Conservation (phyloP, 768 basidiomycete genomes). For the Boletellus sp. region DNA sequence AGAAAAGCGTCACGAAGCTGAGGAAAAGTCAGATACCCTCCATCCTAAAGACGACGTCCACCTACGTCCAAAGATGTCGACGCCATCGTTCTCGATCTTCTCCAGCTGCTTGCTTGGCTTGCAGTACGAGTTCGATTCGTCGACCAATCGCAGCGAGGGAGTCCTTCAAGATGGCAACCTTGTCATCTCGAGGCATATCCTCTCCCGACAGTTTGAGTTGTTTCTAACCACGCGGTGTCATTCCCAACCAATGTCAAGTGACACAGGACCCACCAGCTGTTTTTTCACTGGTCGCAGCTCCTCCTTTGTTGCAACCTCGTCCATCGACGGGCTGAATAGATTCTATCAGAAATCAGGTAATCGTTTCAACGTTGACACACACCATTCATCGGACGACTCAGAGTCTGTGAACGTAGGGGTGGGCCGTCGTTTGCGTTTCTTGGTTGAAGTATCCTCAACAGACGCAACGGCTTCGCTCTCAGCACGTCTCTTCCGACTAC, state of each 20-base stretch:
- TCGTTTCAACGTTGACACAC: conserved; percentile 29
- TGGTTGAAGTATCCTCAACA: conserved; percentile 62
- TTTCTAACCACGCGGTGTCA: conserved; percentile 55
- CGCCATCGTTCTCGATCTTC: conserved; percentile 86
- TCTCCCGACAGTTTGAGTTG: conserved; percentile 92
- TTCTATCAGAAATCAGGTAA: conserved; percentile 6
- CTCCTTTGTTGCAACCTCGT: conserved; percentile 89
- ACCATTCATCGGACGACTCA: conserved; percentile 90
- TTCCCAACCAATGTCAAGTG: not conserved
- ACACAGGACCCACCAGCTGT: conserved; percentile 63
- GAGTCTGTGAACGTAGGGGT: conserved; percentile 97
- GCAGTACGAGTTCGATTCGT: conserved; percentile 83
- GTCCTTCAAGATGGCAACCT: conserved; percentile 93
- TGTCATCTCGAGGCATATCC: conserved; percentile 91
- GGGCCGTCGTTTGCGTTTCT: conserved; percentile 87
- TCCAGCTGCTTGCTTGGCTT: conserved; percentile 69
- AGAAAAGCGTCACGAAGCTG: conserved; percentile 93
- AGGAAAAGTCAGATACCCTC: conserved; percentile 5
- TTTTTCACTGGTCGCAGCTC: conserved; percentile 95
- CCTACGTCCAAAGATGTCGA: conserved; percentile 95
- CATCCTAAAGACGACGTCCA: conserved; percentile 22
- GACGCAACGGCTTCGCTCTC: conserved; percentile 84
- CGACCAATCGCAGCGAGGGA: conserved; percentile 91
- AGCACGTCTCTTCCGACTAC: conserved; percentile 68
- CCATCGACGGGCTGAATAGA: conserved; percentile 81